Evolutionary conservation across 1,284 basidiomycete genomes (phyloP).

Genomic region (Ustilago esculenta): DNA sequence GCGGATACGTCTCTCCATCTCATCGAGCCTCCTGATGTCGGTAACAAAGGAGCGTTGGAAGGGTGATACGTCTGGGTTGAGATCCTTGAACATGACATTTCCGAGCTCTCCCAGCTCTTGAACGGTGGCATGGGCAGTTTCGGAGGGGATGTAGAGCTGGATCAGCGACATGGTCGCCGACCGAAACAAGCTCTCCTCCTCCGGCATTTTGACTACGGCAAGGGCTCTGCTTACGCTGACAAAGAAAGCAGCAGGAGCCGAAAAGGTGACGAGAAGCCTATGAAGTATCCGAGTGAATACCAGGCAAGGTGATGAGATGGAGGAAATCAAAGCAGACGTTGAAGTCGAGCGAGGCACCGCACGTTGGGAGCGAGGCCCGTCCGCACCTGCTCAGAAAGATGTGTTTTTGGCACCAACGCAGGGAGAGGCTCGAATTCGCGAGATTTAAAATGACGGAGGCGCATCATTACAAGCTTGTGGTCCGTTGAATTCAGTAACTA

Average conservation of each 20-base stretch:
- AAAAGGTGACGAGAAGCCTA: not conserved
- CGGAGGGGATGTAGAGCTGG: slow-evolving; percentile 96
- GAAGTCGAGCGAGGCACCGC: not conserved
- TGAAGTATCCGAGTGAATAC: slow-evolving; percentile 1
- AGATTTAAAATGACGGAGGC: not conserved
- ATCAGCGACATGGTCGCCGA: slow-evolving; percentile 84
- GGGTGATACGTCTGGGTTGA: slow-evolving; percentile 92
- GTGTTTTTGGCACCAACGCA: slow-evolving; percentile 4
- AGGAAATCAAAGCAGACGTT: not conserved
- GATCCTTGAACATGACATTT: slow-evolving; percentile 96
- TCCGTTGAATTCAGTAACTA: not conserved
- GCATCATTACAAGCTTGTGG: not conserved
- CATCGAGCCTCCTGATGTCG: slow-evolving; percentile 92
- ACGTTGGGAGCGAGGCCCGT: slow-evolving; percentile 9
- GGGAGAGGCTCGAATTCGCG: slow-evolving; percentile 4
- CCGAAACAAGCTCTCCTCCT: slow-evolving; percentile 64
- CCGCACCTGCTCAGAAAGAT: slow-evolving; percentile 1
- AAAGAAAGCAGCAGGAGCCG: not conserved
- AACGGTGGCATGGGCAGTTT: slow-evolving; percentile 96
- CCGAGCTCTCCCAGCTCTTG: slow-evolving; percentile 94
- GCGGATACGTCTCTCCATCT: slow-evolving; percentile 91
- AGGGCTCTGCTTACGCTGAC: slow-evolving; percentile 3
- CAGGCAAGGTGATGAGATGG: not conserved
- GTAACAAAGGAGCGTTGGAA: slow-evolving; percentile 98
- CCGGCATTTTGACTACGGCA: slow-evolving; percentile 32